Conservation (phyloP, 352 stramenopile species). For the Phytophthora palmivora region DNA sequence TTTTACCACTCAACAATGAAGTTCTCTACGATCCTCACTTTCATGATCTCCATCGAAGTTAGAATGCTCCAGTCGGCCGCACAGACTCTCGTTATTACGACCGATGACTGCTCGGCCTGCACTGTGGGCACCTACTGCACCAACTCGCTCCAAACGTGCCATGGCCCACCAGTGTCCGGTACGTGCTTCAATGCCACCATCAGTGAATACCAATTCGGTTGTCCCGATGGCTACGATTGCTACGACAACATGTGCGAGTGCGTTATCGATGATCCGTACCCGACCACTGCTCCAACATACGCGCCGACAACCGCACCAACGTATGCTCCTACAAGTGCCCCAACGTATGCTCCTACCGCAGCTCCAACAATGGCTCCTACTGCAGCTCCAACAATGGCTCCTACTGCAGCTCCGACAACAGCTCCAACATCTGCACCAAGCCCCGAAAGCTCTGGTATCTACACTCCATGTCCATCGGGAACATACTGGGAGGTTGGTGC, state of each 20-base stretch:
- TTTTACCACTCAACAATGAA: constrained; percentile 26
- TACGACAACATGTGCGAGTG: constrained; percentile 37
- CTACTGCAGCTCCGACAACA: neutral
- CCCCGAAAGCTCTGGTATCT: constrained; percentile 9
- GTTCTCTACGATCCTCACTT: constrained; percentile 26
- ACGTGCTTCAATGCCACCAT: constrained; percentile 35
- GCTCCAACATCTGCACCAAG: neutral
- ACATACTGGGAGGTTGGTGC: constrained; percentile 34
- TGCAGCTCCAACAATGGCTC: neutral
- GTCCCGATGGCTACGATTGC: constrained; percentile 35
- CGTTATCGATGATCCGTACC: constrained; percentile 29
- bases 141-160: constrained; percentile 14
- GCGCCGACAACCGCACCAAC: no score
- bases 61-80: constrained; percentile 10
- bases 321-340: no score
- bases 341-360: no score
- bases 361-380: neutral
- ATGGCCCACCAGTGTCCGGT: constrained; percentile 9
- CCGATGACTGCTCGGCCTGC: constrained; percentile 28
- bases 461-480: constrained; percentile 26
- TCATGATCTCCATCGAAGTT: constrained; percentile 11
- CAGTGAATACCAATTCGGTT: constrained; percentile 30
- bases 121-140: constrained; percentile 31
- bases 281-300: neutral
- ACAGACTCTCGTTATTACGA: constrained; percentile 13